Evolutionary conservation across 2,329 filamentous ascomycete genomes (phyloP).

Genomic region (Graphilbum fragrans): DNA sequence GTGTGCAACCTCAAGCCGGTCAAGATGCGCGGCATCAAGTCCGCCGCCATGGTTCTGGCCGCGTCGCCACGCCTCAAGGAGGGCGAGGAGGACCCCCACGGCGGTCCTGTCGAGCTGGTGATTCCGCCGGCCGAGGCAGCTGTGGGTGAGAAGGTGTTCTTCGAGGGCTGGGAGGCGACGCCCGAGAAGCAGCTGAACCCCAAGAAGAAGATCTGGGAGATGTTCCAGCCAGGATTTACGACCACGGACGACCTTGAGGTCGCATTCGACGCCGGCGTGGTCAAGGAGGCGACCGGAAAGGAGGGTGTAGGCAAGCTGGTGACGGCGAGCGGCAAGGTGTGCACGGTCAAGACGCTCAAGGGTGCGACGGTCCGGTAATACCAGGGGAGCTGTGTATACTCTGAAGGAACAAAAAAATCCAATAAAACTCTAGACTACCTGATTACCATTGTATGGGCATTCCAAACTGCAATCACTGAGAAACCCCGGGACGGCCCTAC

Average conservation of each 20-base stretch:
- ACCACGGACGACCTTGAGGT: constrained; percentile 74
- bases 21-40: constrained; percentile 86
- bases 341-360: constrained; percentile 71
- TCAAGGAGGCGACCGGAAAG: constrained; percentile 60
- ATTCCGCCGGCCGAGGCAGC: constrained; percentile 64
- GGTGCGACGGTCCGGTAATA: constrained; percentile 75
- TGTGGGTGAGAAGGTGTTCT: constrained; percentile 81
- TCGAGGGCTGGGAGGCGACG: constrained; percentile 89
- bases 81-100: constrained; percentile 76
- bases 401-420: too few relatives aligned
- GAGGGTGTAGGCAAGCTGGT: constrained; percentile 57
- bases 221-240: constrained; percentile 88
- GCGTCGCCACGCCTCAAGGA: constrained; percentile 76
- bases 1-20: constrained; percentile 98
- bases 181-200: constrained; percentile 91
- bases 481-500: too few relatives aligned
- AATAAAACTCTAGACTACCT: too few relatives aligned
- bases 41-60: constrained; percentile 81
- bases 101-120: constrained; percentile 85
- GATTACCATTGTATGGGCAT: too few relatives aligned
- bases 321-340: constrained; percentile 65
- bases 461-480: too few relatives aligned
- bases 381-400: constrained; percentile 1
- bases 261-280: constrained; percentile 68
- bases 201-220: constrained; percentile 99